Percentiles rank a stretch among this genome's conserved stretches.
Conservation (phyloP, 768 basidiomycete genomes). For the Saitozyma sp. region DNA sequence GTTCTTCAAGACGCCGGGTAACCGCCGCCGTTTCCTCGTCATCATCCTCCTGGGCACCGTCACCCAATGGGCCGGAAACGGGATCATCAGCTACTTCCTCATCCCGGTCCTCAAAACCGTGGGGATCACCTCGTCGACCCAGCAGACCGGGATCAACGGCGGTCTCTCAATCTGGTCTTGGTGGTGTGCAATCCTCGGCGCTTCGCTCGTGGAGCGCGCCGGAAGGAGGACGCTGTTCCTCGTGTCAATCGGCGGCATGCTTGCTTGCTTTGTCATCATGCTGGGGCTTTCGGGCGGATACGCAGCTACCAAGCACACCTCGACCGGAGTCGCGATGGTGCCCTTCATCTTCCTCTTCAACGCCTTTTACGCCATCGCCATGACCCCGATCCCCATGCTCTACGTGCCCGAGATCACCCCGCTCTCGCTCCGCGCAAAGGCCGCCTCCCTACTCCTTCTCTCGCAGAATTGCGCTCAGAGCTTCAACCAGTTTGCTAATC, state of each 20-base stretch:
- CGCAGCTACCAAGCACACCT: slow-evolving; percentile 11
- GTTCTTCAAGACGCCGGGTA: slow-evolving; percentile 2
- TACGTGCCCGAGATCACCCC: slow-evolving; percentile 51
- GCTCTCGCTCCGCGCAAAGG: no score
- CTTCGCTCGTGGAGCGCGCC: slow-evolving; percentile 27
- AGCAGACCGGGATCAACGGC: slow-evolving; percentile 53
- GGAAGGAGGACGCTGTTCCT: slow-evolving; percentile 34
- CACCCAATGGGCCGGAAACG: slow-evolving; percentile 31
- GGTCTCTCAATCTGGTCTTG: slow-evolving; percentile 18
- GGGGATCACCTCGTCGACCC: slow-evolving; percentile 64
- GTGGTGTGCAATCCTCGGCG: slow-evolving; percentile 5
- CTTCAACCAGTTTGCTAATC: slow-evolving; percentile 36
- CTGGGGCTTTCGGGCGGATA: slow-evolving; percentile 32
- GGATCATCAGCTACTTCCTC: slow-evolving; percentile 24
- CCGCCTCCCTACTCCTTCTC: no score
- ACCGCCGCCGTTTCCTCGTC: slow-evolving; percentile 12
- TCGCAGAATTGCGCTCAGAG: no score
- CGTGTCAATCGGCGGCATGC: slow-evolving; percentile 32
- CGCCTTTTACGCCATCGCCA: slow-evolving; percentile 8
- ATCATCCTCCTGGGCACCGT: slow-evolving; percentile 25
- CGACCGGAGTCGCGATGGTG: slow-evolving; percentile 20
- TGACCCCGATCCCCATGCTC: slow-evolving; percentile 2
- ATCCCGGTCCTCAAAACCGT: slow-evolving; percentile 67
- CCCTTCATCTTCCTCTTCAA: slow-evolving; percentile 11
- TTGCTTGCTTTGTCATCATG: slow-evolving; percentile 27